Base-by-base conservation (phyloP, 1,284 basidiomycete species). In the Wallemia hederae region DNA sequence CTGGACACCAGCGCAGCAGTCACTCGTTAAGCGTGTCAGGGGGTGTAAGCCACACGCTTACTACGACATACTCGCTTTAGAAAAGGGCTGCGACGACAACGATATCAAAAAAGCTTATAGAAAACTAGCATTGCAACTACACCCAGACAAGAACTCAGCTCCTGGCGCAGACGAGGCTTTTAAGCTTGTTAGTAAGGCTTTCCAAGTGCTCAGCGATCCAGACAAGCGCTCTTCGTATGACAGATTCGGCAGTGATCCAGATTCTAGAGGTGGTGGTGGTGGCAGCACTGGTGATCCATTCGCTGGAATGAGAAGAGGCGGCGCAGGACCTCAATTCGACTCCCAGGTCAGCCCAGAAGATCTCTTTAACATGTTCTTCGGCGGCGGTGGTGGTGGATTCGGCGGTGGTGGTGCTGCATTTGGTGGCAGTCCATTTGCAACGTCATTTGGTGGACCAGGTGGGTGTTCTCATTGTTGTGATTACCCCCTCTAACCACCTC, bases 111-210 rank as follows among this genome's bases (percentile, higher is more conserved):
- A 87, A 72, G 90, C 92, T 22, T 98, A 98, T 76, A 80, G 90
- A 63, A 99, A 92, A 87, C 77, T 97, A 61, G 92, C 92, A 34
- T 74, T 98, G 62, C 84, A 85, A 59, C 72, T 97, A 64, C 92
- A 97, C 74, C 92, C 92, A 0, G 92, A 98, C 72, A 97, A 97
- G 75, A 96, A 96, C 68, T 85, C 87, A 19, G 94, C 94, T 22
- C 92, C 94, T 15, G 89, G 91, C 22, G 92, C 94, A 17, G 94
- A 98, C 65, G 94, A 99, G 70, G 94, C 94, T 1, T 99, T 99
- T 76, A 99, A 99, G 75, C 91, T 92, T 80, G 91, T 99, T 15
- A 96, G 90, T 0, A 98, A 97, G 72, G 91, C 91, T 3, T 97
- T 96, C 72, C 89, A 91, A 69, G 82, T 96, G 2, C 74, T 96